phyloP scores from a whole-genome alignment of 805 yeast species.

The Barnettozyma botsteinii region DNA sequence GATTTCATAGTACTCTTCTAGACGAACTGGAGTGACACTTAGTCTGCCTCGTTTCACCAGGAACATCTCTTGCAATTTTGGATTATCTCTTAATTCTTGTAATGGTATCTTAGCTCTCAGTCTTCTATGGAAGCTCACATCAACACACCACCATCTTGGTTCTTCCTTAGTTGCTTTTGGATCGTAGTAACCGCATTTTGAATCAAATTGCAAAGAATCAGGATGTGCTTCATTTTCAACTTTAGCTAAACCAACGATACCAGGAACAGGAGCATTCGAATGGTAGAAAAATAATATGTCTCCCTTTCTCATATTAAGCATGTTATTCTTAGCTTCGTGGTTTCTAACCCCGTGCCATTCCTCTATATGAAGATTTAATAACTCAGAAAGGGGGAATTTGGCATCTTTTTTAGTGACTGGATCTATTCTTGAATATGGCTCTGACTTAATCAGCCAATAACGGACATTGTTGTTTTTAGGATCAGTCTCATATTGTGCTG shows the following conservation, averaged over 20 bases:
- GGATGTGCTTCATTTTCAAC: conserved; percentile 33
- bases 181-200: conserved; percentile 42
- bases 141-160: conserved; percentile 57
- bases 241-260: conserved; percentile 45
- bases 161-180: conserved; percentile 34
- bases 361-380: conserved; percentile 33
- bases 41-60: conserved; percentile 44
- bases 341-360: conserved; percentile 62
- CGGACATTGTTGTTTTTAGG: conserved; percentile 24
- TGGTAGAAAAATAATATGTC: conserved; percentile 50
- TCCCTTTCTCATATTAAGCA: conserved; percentile 41
- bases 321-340: conserved; percentile 48
- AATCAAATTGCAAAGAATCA: conserved; percentile 37
- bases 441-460: conserved; percentile 54
- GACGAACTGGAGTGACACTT: conserved; percentile 46
- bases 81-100: conserved; percentile 32
- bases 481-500: conserved; percentile 29
- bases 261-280: conserved; percentile 50
- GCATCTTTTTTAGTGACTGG: conserved; percentile 43
- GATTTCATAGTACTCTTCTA: conserved; percentile 36
- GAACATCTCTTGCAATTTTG: conserved; percentile 34
- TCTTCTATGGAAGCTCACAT: conserved; percentile 38
- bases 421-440: conserved; percentile 45
- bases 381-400: conserved; percentile 40
- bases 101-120: conserved; percentile 38